phyloP scores from a whole-genome alignment of 768 basidiomycete genomes.

The Hydnomerulius pinastri region DNA sequence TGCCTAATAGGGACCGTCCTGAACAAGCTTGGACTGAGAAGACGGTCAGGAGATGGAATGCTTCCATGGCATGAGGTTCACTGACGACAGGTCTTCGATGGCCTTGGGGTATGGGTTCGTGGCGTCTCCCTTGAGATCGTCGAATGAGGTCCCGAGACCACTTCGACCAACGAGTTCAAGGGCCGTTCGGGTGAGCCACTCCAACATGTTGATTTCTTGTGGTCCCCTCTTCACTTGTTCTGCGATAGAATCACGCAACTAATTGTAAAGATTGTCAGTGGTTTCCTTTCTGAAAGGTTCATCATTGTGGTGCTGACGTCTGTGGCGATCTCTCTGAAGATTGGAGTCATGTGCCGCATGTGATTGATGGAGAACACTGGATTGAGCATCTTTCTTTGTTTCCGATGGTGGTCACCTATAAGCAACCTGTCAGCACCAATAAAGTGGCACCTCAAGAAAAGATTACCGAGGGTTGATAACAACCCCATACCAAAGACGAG shows the following conservation, averaged over 20 bases:
- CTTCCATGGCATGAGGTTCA: background rate
- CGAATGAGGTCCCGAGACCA: constrained; percentile 44
- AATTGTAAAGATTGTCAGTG: constrained; percentile 4
- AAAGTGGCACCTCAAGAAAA: background rate
- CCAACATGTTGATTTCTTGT: constrained; percentile 44
- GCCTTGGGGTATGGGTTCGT: background rate
- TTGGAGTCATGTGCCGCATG: constrained; percentile 45
- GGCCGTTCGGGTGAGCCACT: constrained; percentile 49
- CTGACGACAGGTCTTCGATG: background rate
- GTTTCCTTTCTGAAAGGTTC: constrained; percentile 5
- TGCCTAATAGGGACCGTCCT: constrained; percentile 45
- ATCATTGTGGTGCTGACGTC: constrained; percentile 39
- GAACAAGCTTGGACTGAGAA: constrained; percentile 46
- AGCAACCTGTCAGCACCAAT: constrained; percentile 5
- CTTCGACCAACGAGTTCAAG: constrained; percentile 46
- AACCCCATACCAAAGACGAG: constrained; percentile 51
- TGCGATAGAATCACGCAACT: constrained; percentile 7
- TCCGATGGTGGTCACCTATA: constrained; percentile 44
- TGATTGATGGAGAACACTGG: constrained; percentile 50
- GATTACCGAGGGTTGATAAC: constrained; percentile 29
- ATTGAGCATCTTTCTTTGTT: constrained; percentile 49
- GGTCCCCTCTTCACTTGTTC: constrained; percentile 8
- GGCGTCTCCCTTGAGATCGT: constrained; percentile 7
- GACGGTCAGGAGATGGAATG: background rate
- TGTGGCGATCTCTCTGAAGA: constrained; percentile 47